Evolutionary conservation across 108 stramenopile species (phyloP), one percentile per base, ranked within the genome.

Genomic region (Cyclostephanos tholiformis): DNA sequence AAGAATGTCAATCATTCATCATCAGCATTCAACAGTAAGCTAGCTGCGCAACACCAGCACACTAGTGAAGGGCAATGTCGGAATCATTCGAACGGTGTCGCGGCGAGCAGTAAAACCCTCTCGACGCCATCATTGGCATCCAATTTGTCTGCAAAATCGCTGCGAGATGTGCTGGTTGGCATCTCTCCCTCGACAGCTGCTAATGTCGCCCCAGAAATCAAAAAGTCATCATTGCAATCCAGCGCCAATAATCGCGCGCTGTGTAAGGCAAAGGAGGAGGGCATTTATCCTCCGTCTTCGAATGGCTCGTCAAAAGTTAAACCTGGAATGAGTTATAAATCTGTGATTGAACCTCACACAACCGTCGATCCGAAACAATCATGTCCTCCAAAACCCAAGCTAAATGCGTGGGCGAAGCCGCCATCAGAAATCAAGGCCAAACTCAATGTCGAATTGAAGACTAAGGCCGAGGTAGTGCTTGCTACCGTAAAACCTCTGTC

Each of bases 251-350:
- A 55, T 63, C 51, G n/a, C 19, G 27, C 43, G 14, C 48, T 23
- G 19, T 39, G n/a, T 35, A 66, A 72, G 51, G 32, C 64, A 44
- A 52, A 58, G 58, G 58, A 35, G 39, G 60, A 32, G 38, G 61
- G 39, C 22, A 38, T 4, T 10, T 19, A 62, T 41, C n/a, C 38
- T 26, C 69, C 76, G 67, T 58, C 41, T 19, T 30, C 64, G 0
- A 69, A 55, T 53, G 61, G 59, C 32, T 63, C 67, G 35, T 63
- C 67, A 16, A 75, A 79, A 74, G 74, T 63, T 65, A 82, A 74
- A 69, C 76, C 77, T 30, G 68, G 74, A 30, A 49, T 72, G 77
- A 67, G 80, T 74, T 63, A 82, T 70, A 76, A 77, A 70, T 80
- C 78, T 51, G 74, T 69, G 51, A 83, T 76, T 65, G 75, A 82